phyloP scores from a whole-genome alignment of 176 grass and related monocot genomes.

The Carex myosuroides region DNA sequence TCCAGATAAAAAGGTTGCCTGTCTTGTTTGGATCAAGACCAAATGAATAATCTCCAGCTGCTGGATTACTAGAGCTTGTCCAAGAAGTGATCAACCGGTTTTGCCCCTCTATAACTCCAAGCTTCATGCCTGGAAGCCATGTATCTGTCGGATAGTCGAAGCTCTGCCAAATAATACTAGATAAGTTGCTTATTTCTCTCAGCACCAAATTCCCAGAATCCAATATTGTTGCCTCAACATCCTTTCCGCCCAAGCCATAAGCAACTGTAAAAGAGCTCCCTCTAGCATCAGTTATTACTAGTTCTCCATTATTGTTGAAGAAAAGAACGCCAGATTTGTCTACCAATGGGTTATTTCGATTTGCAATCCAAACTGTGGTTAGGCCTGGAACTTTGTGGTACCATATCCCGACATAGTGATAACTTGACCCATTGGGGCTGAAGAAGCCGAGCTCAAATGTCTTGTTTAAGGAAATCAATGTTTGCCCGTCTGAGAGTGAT shows the following conservation, averaged over 20 bases:
- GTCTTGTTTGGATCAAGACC: constrained; percentile 18
- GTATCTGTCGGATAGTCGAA: constrained; percentile 29
- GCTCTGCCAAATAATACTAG: constrained; percentile 21
- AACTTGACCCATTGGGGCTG: constrained; percentile 19
- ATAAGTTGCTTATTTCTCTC: background rate
- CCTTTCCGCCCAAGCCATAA: background rate
- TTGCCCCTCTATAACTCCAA: background rate
- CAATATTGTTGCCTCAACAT: constrained; percentile 6
- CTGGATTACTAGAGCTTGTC: constrained; percentile 15
- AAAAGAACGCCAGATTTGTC: constrained; percentile 32
- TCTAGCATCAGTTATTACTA: constrained; percentile 27
- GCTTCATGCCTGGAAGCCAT: constrained; percentile 16
- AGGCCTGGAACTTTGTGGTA: background rate
- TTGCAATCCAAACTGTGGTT: constrained; percentile 49
- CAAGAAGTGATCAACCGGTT: constrained; percentile 21
- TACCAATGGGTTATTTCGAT: constrained; percentile 31
- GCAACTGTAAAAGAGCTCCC: constrained; percentile 28
- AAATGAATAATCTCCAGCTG: constrained; percentile 22
- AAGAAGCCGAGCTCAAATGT: constrained; percentile 51
- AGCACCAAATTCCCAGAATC: constrained; percentile 26
- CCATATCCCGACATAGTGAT: constrained; percentile 59
- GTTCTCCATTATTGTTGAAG: constrained; percentile 36
- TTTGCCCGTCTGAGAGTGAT: constrained; percentile 41
- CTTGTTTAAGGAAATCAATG: constrained; percentile 15
- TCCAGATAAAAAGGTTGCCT: constrained; percentile 17